These are phyloP conservation scores for Colletotrichum siamense DNA, from an alignment of 2,329 filamentous ascomycete genomes.

Conservation along the genomic window DNA sequence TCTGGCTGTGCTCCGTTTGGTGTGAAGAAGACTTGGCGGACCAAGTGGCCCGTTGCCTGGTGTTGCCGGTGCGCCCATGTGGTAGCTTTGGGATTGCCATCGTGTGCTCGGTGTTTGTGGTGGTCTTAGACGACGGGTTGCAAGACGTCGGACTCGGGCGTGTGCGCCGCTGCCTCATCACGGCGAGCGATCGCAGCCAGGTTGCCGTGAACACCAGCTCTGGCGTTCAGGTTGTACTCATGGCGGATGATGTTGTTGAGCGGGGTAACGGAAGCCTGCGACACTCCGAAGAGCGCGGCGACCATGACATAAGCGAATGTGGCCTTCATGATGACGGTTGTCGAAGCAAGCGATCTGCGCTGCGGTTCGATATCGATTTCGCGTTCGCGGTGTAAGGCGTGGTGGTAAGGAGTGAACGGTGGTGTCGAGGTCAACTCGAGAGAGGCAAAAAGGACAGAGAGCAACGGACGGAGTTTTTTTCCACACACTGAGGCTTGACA, in stretches of 20 bases:
- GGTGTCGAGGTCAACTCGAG: not conserved
- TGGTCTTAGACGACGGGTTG: not conserved
- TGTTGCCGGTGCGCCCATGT: not conserved
- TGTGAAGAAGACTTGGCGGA: not conserved
- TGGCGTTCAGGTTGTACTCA: slow-evolving; percentile 20
- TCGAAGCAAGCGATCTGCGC: not conserved
- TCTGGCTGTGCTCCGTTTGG: not conserved
- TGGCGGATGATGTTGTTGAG: slow-evolving; percentile 21
- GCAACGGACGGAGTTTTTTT: not conserved
- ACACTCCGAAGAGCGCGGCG: slow-evolving; percentile 7
- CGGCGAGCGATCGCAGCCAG: not conserved
- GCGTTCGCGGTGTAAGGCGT: not conserved
- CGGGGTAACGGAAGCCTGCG: slow-evolving; percentile 13
- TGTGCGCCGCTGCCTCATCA: not conserved
- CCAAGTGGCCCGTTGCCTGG: not conserved
- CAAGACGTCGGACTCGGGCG: not conserved
- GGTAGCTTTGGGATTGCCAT: not conserved
- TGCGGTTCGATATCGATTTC: not conserved
- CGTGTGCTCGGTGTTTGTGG: not conserved
- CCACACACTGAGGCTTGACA: not conserved
- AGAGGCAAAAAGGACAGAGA: not conserved
- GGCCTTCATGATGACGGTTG: slow-evolving; percentile 3
- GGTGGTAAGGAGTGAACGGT: not conserved
- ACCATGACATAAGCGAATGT: slow-evolving; percentile 4
- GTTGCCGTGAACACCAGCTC: slow-evolving; percentile 11